phyloP scores from a whole-genome alignment of 495 filamentous ascomycete genomes.

The Tuber umbilicatum region DNA sequence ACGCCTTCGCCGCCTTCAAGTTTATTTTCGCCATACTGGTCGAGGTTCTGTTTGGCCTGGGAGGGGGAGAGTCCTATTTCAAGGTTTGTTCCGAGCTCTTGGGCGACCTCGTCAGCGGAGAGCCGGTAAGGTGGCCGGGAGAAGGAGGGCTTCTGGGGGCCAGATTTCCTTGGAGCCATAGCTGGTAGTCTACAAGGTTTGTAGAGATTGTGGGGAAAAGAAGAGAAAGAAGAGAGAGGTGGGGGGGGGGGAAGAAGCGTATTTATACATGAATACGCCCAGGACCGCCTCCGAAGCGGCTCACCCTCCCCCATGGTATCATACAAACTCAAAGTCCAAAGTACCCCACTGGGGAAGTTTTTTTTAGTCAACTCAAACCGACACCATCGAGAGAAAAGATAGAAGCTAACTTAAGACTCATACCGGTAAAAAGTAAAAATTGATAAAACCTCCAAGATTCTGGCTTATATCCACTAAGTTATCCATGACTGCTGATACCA shows the following conservation, averaged over 20 bases:
- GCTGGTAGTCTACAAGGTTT: conserved; percentile 5
- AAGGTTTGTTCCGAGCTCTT: conserved; percentile 50
- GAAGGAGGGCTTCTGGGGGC: conserved; percentile 19
- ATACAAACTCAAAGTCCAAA: not conserved
- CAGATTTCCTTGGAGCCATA: conserved; percentile 19
- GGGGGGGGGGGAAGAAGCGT: conserved; percentile 17
- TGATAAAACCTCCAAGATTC: conserved; percentile 15
- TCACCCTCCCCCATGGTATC: not conserved
- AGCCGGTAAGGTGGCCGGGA: conserved; percentile 40
- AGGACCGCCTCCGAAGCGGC: conserved; percentile 8
- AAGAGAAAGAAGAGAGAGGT: not conserved
- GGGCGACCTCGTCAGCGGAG: conserved; percentile 48
- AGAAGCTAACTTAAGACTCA: conserved; percentile 16
- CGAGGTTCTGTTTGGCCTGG: conserved; percentile 49
- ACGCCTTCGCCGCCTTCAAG: conserved; percentile 56
- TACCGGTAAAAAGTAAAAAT: conserved; percentile 10
- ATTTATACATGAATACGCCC: conserved; percentile 24
- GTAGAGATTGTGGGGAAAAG: not conserved
- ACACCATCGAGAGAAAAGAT: conserved; percentile 13
- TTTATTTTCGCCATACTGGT: conserved; percentile 56
- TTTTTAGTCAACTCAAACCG: conserved; percentile 10
- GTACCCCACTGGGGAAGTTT: not conserved
- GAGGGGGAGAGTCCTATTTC: conserved; percentile 54
- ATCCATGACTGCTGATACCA: conserved; percentile 16
- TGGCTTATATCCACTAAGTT: conserved; percentile 12